Percentiles rank a stretch among this genome's conserved stretches.
These are phyloP conservation scores for Citrus trifoliata DNA, from an alignment of 345 rosid genomes.

Conservation along the genomic window DNA sequence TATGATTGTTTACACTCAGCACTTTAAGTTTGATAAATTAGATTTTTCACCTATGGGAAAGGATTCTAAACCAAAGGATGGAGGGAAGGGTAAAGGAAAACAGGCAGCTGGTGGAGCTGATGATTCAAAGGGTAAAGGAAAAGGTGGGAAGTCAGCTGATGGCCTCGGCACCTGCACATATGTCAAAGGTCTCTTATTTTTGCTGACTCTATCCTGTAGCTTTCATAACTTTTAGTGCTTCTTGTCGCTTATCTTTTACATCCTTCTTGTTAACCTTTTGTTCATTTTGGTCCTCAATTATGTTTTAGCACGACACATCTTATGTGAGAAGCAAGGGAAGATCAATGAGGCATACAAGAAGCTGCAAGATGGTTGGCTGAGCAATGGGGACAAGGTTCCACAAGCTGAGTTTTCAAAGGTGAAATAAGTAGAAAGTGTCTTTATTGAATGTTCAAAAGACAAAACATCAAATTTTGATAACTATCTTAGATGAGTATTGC, in stretches of 20 bases:
- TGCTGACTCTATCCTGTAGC: not conserved
- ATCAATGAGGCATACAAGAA: slow-evolving; percentile 96
- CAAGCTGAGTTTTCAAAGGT: slow-evolving; percentile 99
- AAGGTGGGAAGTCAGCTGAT: slow-evolving; percentile 76
- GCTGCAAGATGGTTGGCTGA: slow-evolving; percentile 88
- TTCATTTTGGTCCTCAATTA: not conserved
- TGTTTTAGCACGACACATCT: slow-evolving; percentile 65
- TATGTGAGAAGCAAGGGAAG: slow-evolving; percentile 97
- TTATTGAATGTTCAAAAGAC: not conserved
- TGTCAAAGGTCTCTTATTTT: slow-evolving; percentile 63
- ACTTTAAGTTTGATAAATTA: not conserved
- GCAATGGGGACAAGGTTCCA: slow-evolving; percentile 93
- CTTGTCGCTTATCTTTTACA: not conserved
- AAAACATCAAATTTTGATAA: not conserved
- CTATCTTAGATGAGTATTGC: not conserved
- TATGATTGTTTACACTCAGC: not conserved
- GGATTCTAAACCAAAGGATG: slow-evolving; percentile 52
- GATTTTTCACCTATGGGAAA: slow-evolving; percentile 52
- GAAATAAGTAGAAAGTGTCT: slow-evolving; percentile 6
- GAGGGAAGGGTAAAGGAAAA: slow-evolving; percentile 90
- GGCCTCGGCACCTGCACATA: slow-evolving; percentile 98
- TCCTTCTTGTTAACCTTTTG: not conserved
- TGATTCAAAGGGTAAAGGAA: slow-evolving; percentile 95
- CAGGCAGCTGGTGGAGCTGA: slow-evolving; percentile 70
- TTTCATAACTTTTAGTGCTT: not conserved